These are phyloP conservation scores for Pugionium cornutum DNA, from an alignment of 345 rosid genomes.

Conservation along the genomic window DNA sequence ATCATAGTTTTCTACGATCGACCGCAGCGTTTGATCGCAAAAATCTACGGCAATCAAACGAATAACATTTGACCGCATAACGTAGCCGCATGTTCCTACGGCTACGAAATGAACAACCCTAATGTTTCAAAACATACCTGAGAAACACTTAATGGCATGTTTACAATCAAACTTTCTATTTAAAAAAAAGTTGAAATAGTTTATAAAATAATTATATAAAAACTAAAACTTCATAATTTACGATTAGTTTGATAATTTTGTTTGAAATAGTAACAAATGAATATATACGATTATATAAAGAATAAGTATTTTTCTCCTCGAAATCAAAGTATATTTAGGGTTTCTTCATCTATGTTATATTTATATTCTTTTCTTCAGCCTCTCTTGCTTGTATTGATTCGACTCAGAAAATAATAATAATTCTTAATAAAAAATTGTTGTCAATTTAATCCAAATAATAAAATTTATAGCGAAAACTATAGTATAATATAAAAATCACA, in stretches of 20 bases:
- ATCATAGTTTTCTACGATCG: too few species aligned
- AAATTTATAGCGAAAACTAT: neutral
- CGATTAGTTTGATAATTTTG: neutral
- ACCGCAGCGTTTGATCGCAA: too few species aligned
- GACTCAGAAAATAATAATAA: neutral
- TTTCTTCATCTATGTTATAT: constrained; percentile 40
- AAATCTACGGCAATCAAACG: too few species aligned
- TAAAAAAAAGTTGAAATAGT: neutral
- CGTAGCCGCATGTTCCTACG: too few species aligned
- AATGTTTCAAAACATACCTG: too few species aligned
- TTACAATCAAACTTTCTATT: neutral
- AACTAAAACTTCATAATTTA: neutral
- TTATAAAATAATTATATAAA: neutral
- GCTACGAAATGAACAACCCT: too few species aligned
- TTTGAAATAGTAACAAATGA: neutral
- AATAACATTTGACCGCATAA: too few species aligned
- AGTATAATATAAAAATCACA: neutral
- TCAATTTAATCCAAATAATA: neutral
- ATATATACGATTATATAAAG: neutral
- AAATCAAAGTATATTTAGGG: constrained; percentile 40
- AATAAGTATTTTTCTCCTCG: neutral
- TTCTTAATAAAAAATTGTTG: neutral
- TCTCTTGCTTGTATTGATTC: constrained; percentile 25
- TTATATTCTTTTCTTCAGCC: constrained; percentile 41
- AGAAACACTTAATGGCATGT: neutral